Percentiles rank a stretch among this genome's conserved stretches.
Evolutionary conservation across 2,329 filamentous ascomycete species (phyloP).

Genomic region (Epichloe gansuensis): DNA sequence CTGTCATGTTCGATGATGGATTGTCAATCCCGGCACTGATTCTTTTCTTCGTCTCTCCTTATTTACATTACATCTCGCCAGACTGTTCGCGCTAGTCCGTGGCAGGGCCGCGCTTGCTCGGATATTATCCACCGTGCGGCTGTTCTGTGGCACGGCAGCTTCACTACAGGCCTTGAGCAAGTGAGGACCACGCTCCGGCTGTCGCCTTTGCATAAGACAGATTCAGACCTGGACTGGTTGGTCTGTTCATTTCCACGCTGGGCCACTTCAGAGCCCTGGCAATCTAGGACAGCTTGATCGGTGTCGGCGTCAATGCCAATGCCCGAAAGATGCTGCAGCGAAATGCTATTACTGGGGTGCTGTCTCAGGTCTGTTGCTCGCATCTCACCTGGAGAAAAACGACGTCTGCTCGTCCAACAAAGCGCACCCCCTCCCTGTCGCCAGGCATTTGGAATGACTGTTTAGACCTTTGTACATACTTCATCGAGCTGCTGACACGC

Average conservation of each 20-base stretch:
- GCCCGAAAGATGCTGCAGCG: not conserved
- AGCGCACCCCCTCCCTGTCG: not conserved
- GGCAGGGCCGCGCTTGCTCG: too few relatives aligned
- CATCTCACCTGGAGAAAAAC: not conserved
- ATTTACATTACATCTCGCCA: not conserved
- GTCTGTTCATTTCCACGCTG: too few relatives aligned
- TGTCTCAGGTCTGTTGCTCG: constrained; percentile 3
- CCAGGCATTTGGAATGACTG: not conserved
- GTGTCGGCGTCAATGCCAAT: not conserved
- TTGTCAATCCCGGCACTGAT: not conserved
- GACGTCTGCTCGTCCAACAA: constrained; percentile 1
- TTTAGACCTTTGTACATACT: not conserved
- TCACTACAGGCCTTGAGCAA: not conserved
- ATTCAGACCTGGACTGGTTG: not conserved
- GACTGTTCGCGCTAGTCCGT: not conserved
- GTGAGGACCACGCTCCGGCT: not conserved
- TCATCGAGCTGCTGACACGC: not conserved
- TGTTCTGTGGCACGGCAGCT: not conserved
- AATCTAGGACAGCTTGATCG: not conserved
- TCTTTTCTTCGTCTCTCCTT: not conserved
- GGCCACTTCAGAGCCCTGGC: not conserved
- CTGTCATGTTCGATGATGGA: not conserved
- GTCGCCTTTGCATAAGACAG: not conserved
- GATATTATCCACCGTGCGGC: not conserved
- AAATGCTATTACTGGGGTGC: not conserved